phyloP scores from a whole-genome alignment of 2,329 filamentous ascomycete species.

The Paecilomyces sp. region DNA sequence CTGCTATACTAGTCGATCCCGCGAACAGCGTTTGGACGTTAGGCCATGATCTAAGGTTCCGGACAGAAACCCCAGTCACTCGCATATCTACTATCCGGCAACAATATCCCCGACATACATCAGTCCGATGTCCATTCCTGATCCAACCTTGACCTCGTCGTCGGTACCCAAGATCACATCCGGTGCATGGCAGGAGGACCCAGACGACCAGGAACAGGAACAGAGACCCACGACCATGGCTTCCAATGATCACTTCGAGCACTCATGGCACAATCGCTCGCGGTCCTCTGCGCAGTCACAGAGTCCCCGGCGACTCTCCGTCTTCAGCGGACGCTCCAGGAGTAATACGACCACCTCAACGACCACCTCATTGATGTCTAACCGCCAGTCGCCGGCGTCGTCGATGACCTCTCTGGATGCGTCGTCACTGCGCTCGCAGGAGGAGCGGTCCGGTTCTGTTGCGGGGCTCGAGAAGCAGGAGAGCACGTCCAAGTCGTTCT shows the following conservation, averaged over 20 bases:
- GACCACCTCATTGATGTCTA: conserved; percentile 24
- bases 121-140: not conserved
- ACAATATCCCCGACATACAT: not conserved
- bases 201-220: conserved; percentile 23
- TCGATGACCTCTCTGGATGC: conserved; percentile 32
- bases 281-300: conserved; percentile 27
- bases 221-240: conserved; percentile 23
- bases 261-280: conserved; percentile 26
- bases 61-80: not conserved
- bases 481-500: conserved; percentile 31
- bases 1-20: not conserved
- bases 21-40: not conserved
- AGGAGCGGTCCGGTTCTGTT: conserved; percentile 23
- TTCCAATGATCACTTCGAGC: conserved; percentile 26
- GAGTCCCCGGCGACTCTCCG: conserved; percentile 32
- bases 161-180: not conserved
- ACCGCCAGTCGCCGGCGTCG: conserved; percentile 37
- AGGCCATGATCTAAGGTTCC: not conserved
- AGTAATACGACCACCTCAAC: conserved; percentile 46
- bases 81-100: not conserved
- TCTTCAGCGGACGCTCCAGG: conserved; percentile 32
- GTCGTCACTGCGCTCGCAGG: conserved; percentile 20
- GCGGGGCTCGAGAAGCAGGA: conserved; percentile 27
- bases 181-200: conserved; percentile 10
- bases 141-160: not conserved